Percentiles rank a stretch among this genome's conserved stretches.
Conservation (phyloP, 1,284 basidiomycete genomes). For the Salmacisia buchloeana region DNA sequence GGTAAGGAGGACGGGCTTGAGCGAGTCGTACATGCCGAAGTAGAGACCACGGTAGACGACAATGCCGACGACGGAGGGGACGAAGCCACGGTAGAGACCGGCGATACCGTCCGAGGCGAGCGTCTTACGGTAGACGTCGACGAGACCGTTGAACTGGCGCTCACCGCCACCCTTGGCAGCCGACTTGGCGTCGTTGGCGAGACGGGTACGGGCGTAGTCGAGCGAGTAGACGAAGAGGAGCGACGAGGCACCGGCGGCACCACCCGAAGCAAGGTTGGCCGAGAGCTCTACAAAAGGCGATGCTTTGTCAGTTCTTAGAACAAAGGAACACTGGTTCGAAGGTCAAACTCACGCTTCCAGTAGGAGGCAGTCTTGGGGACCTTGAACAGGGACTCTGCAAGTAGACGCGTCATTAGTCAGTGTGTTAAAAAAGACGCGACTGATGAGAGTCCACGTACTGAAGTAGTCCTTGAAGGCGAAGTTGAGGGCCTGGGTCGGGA, state of each 20-base stretch:
- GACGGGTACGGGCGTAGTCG: conserved; percentile 52
- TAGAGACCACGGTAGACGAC: conserved; percentile 52
- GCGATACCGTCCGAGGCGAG: conserved; percentile 49
- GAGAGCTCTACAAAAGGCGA: conserved; percentile 30
- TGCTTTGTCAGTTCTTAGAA: background rate
- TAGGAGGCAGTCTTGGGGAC: conserved; percentile 49
- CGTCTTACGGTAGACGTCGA: conserved; percentile 51
- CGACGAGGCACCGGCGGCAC: conserved; percentile 51
- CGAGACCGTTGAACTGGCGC: conserved; percentile 51
- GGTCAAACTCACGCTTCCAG: conserved; percentile 40
- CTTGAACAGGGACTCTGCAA: conserved; percentile 49
- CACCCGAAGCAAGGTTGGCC: conserved; percentile 51
- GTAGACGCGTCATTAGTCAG: conserved; percentile 34
- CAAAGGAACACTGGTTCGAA: no score
- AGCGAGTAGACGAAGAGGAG: conserved; percentile 52
- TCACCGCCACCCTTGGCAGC: conserved; percentile 49
- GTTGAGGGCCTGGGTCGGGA: conserved; percentile 51
- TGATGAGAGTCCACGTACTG: background rate
- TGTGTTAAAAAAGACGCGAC: conserved; percentile 6
- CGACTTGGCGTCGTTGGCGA: conserved; percentile 51
- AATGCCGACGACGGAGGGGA: conserved; percentile 51
- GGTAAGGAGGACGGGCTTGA: conserved; percentile 50
- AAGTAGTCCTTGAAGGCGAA: conserved; percentile 43
- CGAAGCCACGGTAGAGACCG: conserved; percentile 52
- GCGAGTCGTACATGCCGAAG: conserved; percentile 52